phyloP scores from a whole-genome alignment of 140 eudicot species.

The Ambrosia hybrid region DNA sequence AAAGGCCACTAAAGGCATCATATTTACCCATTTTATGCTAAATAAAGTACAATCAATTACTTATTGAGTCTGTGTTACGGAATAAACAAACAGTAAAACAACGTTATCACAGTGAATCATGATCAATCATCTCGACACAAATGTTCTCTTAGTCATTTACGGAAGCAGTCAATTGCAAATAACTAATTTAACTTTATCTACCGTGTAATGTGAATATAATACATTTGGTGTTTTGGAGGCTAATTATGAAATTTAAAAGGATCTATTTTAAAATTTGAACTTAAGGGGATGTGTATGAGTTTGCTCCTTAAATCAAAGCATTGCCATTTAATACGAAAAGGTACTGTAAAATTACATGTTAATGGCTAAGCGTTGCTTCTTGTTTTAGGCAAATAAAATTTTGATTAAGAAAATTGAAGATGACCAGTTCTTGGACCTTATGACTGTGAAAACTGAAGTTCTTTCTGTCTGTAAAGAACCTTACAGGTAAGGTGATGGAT shows the following conservation, averaged over 20 bases:
- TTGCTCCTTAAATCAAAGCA: not conserved
- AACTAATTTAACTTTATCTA: not conserved
- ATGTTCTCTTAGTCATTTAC: not conserved
- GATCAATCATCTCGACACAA: not conserved
- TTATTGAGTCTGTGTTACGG: not conserved
- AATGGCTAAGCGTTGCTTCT: slow-evolving; percentile 16
- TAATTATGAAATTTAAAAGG: not conserved
- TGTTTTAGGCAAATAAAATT: slow-evolving; percentile 69
- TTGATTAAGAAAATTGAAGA: slow-evolving; percentile 83
- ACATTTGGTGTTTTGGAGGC: not conserved
- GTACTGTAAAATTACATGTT: no score
- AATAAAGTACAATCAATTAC: not conserved
- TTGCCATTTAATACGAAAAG: no score
- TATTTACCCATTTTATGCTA: not conserved
- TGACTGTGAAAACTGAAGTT: slow-evolving; percentile 81
- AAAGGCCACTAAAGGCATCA: no score
- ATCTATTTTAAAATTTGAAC: not conserved
- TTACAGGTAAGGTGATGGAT: slow-evolving; percentile 59
- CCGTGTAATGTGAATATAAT: not conserved
- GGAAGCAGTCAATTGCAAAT: not conserved
- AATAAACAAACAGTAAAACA: slow-evolving; percentile 2
- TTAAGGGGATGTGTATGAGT: not conserved
- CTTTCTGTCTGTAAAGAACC: slow-evolving; percentile 90
- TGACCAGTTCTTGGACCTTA: slow-evolving; percentile 80
- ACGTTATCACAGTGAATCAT: not conserved